Percentiles rank a stretch among this genome's conserved stretches.
Evolutionary conservation across 2,329 filamentous ascomycete genomes (phyloP).

Genomic region (Botrytis squamosa): DNA sequence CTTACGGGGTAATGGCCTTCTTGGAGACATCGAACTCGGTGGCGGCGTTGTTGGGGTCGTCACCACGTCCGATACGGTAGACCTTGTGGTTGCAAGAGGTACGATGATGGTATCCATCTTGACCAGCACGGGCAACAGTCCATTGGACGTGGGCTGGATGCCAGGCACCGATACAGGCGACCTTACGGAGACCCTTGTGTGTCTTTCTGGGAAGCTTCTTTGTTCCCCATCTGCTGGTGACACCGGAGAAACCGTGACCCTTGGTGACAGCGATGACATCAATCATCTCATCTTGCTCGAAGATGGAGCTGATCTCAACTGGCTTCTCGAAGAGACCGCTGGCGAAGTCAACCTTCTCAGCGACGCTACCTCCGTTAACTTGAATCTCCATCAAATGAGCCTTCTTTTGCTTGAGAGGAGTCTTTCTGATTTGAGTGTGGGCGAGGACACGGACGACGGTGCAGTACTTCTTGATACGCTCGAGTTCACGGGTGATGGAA

Average conservation of each 20-base stretch:
- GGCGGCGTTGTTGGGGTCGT: slow-evolving; percentile 86
- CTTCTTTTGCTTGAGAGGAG: slow-evolving; percentile 99
- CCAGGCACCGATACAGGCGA: slow-evolving; percentile 99
- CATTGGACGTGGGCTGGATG: slow-evolving; percentile 99
- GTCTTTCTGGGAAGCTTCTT: slow-evolving; percentile 99
- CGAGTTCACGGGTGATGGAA: slow-evolving; percentile 93
- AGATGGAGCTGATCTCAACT: slow-evolving; percentile 87
- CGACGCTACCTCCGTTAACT: slow-evolving; percentile 93
- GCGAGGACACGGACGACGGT: slow-evolving; percentile 98
- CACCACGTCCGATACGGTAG: slow-evolving; percentile 95
- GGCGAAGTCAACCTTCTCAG: slow-evolving; percentile 96
- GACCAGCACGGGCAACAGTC: slow-evolving; percentile 99
- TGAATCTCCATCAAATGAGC: slow-evolving; percentile 99
- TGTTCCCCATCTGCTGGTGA: slow-evolving; percentile 97
- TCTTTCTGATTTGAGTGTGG: slow-evolving; percentile 99
- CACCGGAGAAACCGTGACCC: slow-evolving; percentile 98
- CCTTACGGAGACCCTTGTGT: slow-evolving; percentile 99
- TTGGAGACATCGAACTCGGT: slow-evolving; percentile 97
- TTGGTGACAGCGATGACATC: slow-evolving; percentile 99
- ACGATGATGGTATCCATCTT: slow-evolving; percentile 99
- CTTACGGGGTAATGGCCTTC: slow-evolving; percentile 99
- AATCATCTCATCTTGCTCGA: slow-evolving; percentile 99
- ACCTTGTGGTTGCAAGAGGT: slow-evolving; percentile 99
- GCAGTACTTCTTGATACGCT: slow-evolving; percentile 99
- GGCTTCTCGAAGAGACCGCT: slow-evolving; percentile 99